Conservation (phyloP, 192 early-diverging fungal species). For the Coemansia sp. region DNA sequence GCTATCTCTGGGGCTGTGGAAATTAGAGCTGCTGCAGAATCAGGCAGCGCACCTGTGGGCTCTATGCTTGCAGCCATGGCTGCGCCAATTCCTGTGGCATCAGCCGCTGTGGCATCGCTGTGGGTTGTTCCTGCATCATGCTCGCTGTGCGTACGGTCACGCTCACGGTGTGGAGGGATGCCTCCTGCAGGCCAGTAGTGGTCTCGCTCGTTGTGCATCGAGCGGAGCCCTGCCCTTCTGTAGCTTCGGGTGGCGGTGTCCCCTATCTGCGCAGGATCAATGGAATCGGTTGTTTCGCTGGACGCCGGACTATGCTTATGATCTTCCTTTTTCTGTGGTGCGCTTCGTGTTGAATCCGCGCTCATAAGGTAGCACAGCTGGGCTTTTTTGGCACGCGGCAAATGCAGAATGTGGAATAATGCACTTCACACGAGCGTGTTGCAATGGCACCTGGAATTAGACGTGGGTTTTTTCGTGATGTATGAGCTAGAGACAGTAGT, state of each 20-base stretch:
- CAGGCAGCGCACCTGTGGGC: conserved; percentile 24
- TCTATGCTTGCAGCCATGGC: conserved; percentile 32
- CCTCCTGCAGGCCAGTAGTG: conserved; percentile 45
- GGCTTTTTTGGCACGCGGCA: neutral
- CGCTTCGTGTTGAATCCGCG: conserved; percentile 7
- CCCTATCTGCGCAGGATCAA: neutral
- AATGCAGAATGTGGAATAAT: neutral
- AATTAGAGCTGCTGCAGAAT: conserved; percentile 12
- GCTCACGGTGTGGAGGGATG: conserved; percentile 33
- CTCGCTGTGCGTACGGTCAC: conserved; percentile 9
- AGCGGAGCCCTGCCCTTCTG: neutral
- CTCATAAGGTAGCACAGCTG: conserved; percentile 4
- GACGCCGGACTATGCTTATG: neutral
- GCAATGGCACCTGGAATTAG: neutral
- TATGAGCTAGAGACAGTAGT: too few relatives aligned
- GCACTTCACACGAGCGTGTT: neutral
- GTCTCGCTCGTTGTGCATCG: conserved; percentile 35
- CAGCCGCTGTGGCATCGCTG: neutral
- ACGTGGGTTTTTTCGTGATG: too few relatives aligned
- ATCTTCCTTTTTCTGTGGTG: neutral
- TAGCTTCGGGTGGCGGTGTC: neutral
- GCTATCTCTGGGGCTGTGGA: conserved; percentile 3
- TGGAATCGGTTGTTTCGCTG: neutral
- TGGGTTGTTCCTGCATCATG: neutral
- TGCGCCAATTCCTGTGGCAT: conserved; percentile 1